These are phyloP conservation scores for Cladosporium sp. DNA, from an alignment of 2,329 filamentous ascomycete genomes.

Conservation along the genomic window DNA sequence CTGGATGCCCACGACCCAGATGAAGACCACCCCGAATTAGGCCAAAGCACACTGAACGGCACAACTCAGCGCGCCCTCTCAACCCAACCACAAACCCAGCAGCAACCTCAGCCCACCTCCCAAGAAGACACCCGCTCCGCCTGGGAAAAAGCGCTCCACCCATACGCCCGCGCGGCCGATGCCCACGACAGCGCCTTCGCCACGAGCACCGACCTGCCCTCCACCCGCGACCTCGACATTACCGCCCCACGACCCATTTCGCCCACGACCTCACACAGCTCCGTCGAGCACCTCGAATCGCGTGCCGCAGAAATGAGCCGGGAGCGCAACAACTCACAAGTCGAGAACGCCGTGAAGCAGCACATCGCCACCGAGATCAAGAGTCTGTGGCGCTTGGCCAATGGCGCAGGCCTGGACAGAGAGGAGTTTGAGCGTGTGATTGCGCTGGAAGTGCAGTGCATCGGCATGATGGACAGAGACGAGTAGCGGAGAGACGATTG, in stretches of 20 bases:
- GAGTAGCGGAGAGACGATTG: constrained; percentile 31
- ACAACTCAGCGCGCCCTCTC: constrained; percentile 14
- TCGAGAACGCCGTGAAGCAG: constrained; percentile 74
- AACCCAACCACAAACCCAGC: neutral
- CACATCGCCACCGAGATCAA: constrained; percentile 77
- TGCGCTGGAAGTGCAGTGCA: constrained; percentile 68
- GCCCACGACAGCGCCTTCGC: constrained; percentile 43
- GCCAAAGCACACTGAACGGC: constrained; percentile 58
- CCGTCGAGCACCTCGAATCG: constrained; percentile 60
- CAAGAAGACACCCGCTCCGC: constrained; percentile 15
- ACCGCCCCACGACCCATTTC: constrained; percentile 55
- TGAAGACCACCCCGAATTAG: constrained; percentile 57
- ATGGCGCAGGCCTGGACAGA: constrained; percentile 70
- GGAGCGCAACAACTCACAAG: constrained; percentile 50
- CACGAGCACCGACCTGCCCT: constrained; percentile 56
- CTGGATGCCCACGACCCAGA: constrained; percentile 82
- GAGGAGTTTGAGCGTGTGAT: constrained; percentile 75
- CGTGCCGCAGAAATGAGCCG: constrained; percentile 36
- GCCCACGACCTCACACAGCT: constrained; percentile 41
- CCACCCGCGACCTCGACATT: constrained; percentile 46
- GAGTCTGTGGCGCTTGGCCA: constrained; percentile 72
- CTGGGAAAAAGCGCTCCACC: constrained; percentile 22
- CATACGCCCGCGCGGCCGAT: constrained; percentile 19
- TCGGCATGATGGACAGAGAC: constrained; percentile 68
- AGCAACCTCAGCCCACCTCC: neutral